Evolutionary conservation across 2,329 filamentous ascomycete genomes (phyloP).

Genomic region (Colletotrichum salicis): DNA sequence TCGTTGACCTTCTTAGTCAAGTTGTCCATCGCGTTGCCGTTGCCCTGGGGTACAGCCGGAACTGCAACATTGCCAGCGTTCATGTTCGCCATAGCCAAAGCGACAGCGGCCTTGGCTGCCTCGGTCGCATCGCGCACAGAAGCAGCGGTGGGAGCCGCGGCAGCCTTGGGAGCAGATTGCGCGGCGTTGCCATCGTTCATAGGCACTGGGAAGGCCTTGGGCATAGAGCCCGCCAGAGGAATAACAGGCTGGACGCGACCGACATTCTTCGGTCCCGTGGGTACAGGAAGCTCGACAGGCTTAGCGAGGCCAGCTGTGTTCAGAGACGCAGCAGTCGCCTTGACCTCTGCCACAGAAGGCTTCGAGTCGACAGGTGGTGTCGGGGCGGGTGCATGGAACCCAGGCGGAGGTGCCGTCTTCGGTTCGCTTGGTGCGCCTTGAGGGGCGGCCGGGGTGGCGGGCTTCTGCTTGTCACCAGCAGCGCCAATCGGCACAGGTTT

Average conservation of each 20-base stretch:
- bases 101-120: constrained; percentile 80
- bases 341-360: constrained; percentile 64
- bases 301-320: constrained; percentile 48
- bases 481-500: constrained; percentile 65
- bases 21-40: constrained; percentile 71
- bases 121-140: constrained; percentile 75
- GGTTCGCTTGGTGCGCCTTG: constrained; percentile 26
- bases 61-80: constrained; percentile 47
- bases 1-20: constrained; percentile 80
- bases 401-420: constrained; percentile 31
- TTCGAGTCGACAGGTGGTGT: constrained; percentile 76
- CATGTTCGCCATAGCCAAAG: constrained; percentile 81
- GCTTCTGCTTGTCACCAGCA: constrained; percentile 59
- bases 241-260: constrained; percentile 72
- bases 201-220: constrained; percentile 29
- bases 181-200: constrained; percentile 39
- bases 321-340: constrained; percentile 65
- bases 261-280: constrained; percentile 59
- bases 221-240: constrained; percentile 65
- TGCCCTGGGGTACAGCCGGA: constrained; percentile 38
- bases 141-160: constrained; percentile 45
- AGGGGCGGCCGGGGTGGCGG: constrained; percentile 55
- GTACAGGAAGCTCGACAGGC: constrained; percentile 52
- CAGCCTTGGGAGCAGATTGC: constrained; percentile 41
- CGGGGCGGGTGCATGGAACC: constrained; percentile 58